Conservation (phyloP, 768 basidiomycete genomes). For the Arthromyces matolae region DNA sequence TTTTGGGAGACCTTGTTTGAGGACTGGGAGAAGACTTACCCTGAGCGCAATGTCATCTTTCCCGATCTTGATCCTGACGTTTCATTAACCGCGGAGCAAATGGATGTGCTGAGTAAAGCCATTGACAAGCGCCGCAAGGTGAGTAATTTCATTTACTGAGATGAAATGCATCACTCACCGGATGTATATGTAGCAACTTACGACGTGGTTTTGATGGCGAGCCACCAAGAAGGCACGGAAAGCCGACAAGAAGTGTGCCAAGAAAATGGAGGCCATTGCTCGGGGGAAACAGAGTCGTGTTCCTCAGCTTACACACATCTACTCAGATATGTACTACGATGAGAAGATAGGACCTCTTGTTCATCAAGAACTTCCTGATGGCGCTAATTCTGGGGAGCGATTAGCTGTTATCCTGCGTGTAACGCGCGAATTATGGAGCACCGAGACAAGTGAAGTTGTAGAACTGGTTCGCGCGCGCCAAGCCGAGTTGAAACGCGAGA, state of each 20-base stretch:
- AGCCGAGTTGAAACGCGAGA: not conserved
- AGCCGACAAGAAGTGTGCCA: not conserved
- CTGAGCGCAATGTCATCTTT: too few relatives aligned
- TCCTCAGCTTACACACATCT: conserved; percentile 2
- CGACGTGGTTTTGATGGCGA: not conserved
- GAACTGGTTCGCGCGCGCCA: not conserved
- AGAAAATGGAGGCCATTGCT: not conserved
- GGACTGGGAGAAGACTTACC: too few relatives aligned
- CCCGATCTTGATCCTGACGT: too few relatives aligned
- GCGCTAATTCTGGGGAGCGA: not conserved
- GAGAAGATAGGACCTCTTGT: not conserved
- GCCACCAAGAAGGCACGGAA: not conserved
- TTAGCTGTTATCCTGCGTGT: not conserved
- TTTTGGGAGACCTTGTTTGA: too few relatives aligned
- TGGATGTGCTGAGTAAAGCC: too few relatives aligned
- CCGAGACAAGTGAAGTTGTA: not conserved
- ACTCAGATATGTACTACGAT: conserved; percentile 6
- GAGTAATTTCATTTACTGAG: too few relatives aligned
- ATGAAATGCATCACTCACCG: too few relatives aligned
- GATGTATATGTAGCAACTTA: too few relatives aligned
- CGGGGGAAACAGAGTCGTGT: not conserved
- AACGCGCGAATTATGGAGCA: not conserved
- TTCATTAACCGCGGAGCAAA: too few relatives aligned
- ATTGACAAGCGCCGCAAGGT: too few relatives aligned
- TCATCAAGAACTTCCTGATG: not conserved